Base-by-base conservation (phyloP, 176 grass and related monocot species). In the Cymbopogon citratus region DNA sequence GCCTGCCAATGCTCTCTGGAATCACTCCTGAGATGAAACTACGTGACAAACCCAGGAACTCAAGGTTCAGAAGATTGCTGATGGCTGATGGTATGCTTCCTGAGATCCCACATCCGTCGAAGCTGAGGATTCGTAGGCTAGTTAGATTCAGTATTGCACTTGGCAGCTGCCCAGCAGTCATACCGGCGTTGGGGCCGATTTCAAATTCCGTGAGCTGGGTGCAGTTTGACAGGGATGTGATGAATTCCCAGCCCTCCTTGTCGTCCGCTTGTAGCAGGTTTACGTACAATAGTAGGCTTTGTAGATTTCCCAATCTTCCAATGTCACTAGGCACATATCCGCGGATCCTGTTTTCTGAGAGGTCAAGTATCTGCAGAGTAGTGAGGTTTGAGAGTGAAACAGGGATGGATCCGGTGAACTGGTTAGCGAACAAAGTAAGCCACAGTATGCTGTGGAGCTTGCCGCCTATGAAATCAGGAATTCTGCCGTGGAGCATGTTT, bases 261-360 rank as follows among this genome's bases (percentile, higher is more conserved):
- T 74, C 12, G 1, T 59, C 24, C 2, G 77, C 76, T 33, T 56
- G 16, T 18, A 80, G 45, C 28, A 0, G 10, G n/a, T 83, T 83
- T 4, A 0, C 0, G 31, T 1, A 1, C 70, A 73, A 15, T 5
- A 5, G 1, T 12, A 83, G 2, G 1, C 0, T 3, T 0, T 0
- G 2, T 0, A 82, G 80, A 25, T 40, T 28, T 6, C 0, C 7
- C 25, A 74, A 1, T 6, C 19, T 74, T 0, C 69, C 80, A 31
- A 75, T 15, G 1, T 12, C 19, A 1, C 3, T 15, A 12, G 75
- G 60, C 14, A 78, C 60, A n/a, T 65, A 0, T 31, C 60, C 59
- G 7, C 9, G 12, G 0, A 79, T 6, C 26, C 60, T 78, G n/a
- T 78, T 78, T 1, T 1, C 1, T 3, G 5, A 0, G 6, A 76